Conservation (phyloP, 176 grass and related monocot species). For the Ampelocalamus luodianensis region DNA sequence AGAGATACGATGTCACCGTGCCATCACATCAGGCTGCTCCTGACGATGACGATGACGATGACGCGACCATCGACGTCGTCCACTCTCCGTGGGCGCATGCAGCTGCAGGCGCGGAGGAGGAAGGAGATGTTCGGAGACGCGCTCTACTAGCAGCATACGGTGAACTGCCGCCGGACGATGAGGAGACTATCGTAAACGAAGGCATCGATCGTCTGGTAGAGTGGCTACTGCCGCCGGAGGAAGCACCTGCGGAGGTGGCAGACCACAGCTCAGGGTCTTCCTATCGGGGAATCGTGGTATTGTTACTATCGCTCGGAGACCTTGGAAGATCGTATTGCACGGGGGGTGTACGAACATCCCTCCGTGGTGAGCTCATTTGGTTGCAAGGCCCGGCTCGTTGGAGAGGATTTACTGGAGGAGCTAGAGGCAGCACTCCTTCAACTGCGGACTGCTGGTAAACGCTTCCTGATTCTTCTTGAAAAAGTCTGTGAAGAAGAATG, state of each 20-base stretch:
- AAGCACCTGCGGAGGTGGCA: neutral
- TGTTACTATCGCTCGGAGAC: too few relatives aligned
- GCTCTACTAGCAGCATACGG: neutral
- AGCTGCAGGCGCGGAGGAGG: too few relatives aligned
- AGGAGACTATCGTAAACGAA: neutral
- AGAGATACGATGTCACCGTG: slow-evolving; percentile 5
- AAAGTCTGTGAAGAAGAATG: neutral
- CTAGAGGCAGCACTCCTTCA: too few relatives aligned
- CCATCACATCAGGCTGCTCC: neutral
- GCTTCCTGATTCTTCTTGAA: neutral
- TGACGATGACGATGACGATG: too few relatives aligned
- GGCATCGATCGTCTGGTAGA: neutral
- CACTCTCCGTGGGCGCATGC: too few relatives aligned
- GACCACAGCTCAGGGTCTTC: neutral
- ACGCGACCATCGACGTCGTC: too few relatives aligned
- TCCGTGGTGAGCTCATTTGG: neutral
- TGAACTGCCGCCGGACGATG: neutral
- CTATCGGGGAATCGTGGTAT: too few relatives aligned
- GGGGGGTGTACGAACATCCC: neutral
- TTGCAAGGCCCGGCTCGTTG: neutral
- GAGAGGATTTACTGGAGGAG: too few relatives aligned
- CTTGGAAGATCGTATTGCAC: neutral
- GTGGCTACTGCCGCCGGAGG: neutral
- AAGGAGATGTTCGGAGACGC: neutral
- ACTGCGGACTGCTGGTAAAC: too few relatives aligned